These are phyloP conservation scores for Trypanosoma avium DNA, from an alignment of 208 protist species.

Conservation along the genomic window DNA sequence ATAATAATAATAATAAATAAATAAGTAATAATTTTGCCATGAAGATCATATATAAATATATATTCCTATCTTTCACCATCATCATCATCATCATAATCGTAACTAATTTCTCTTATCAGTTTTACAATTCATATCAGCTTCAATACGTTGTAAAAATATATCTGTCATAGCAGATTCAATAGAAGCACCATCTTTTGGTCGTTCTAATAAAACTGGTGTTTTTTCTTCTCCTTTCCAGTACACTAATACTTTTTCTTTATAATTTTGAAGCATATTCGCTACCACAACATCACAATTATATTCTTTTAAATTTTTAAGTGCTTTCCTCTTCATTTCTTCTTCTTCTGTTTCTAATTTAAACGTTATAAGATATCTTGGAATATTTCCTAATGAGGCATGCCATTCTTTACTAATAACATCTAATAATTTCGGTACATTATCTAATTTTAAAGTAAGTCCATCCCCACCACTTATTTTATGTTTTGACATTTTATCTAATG, in stretches of 20 bases:
- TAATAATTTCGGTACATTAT: slow-evolving; percentile 75
- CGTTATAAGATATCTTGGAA: slow-evolving; percentile 45
- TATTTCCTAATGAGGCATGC: slow-evolving; percentile 14
- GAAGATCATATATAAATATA: background rate
- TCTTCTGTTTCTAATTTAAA: slow-evolving; percentile 88
- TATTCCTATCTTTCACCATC: background rate
- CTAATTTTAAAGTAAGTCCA: slow-evolving; percentile 60
- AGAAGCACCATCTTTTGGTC: slow-evolving; percentile 34
- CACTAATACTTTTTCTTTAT: slow-evolving; percentile 72
- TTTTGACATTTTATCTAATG: slow-evolving; percentile 39
- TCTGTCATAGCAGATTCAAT: slow-evolving; percentile 64
- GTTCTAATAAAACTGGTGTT: slow-evolving; percentile 15
- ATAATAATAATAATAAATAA: slow-evolving; percentile 3
- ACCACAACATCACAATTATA: slow-evolving; percentile 80
- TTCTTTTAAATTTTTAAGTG: slow-evolving; percentile 55
- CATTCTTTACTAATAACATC: slow-evolving; percentile 49
- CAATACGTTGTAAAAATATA: slow-evolving; percentile 28
- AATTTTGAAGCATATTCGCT: slow-evolving; percentile 82
- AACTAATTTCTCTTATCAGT: background rate
- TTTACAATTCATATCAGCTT: background rate
- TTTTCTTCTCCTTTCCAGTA: slow-evolving; percentile 44
- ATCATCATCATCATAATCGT: background rate
- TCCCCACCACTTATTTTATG: slow-evolving; percentile 84
- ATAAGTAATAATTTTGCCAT: slow-evolving; percentile 9
- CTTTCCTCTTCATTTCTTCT: slow-evolving; percentile 63